phyloP scores from a whole-genome alignment of 2,329 filamentous ascomycete species.

The Ophiostoma piceae region DNA sequence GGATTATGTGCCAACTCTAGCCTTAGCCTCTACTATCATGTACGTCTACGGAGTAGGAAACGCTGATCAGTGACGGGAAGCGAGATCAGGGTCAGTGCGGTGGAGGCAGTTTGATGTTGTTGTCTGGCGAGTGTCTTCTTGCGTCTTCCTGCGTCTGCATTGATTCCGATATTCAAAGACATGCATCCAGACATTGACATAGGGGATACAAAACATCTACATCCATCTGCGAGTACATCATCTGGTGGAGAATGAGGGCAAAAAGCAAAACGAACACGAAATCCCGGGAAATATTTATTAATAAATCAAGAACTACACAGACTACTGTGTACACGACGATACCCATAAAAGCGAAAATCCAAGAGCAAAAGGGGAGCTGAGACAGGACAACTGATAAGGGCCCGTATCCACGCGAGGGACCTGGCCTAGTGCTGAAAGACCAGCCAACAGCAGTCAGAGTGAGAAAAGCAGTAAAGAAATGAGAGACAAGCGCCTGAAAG shows the following conservation, averaged over 20 bases:
- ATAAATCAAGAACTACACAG: neutral
- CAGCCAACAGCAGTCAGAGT: neutral
- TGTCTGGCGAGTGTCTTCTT: neutral
- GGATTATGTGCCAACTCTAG: slow-evolving; percentile 2
- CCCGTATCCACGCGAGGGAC: slow-evolving; percentile 4
- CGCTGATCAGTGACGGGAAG: neutral
- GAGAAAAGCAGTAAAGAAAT: neutral
- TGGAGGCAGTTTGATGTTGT: neutral
- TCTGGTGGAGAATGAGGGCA: slow-evolving; percentile 3
- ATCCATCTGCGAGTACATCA: neutral
- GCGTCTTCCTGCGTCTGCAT: neutral
- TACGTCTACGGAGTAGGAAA: neutral
- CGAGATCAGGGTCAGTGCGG: neutral
- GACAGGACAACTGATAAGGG: slow-evolving; percentile 1
- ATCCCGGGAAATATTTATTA: neutral
- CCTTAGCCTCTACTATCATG: neutral
- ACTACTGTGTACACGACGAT: neutral
- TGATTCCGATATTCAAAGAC: neutral
- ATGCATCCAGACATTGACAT: neutral
- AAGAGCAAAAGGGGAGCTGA: slow-evolving; percentile 1
- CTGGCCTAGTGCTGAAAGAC: neutral
- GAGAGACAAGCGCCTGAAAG: neutral
- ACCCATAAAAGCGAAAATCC: neutral
- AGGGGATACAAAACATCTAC: neutral
- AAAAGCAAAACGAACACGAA: slow-evolving; percentile 10